These are phyloP conservation scores for Mucor racemosus DNA, from an alignment of 371 early-diverging fungal genomes.

Conservation along the genomic window DNA sequence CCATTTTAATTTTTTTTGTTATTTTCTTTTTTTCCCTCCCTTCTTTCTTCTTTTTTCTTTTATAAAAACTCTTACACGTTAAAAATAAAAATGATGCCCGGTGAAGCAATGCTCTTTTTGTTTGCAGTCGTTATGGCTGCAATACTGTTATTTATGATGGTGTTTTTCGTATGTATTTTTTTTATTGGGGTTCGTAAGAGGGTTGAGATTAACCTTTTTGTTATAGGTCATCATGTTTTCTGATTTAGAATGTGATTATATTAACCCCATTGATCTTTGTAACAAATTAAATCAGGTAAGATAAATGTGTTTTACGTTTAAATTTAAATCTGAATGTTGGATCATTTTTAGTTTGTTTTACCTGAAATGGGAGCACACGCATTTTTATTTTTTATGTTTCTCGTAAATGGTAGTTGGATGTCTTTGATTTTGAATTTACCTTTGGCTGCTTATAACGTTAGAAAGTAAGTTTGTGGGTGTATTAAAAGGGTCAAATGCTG, in stretches of 20 bases:
- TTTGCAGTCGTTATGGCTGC: slow-evolving; percentile 92
- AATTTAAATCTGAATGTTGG: background rate
- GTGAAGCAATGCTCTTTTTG: slow-evolving; percentile 82
- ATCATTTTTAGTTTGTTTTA: slow-evolving; percentile 78
- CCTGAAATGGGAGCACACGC: slow-evolving; percentile 90
- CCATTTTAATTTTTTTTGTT: background rate
- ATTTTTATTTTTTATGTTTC: slow-evolving; percentile 80
- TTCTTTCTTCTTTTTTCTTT: slow-evolving; percentile 17
- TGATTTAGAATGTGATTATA: slow-evolving; percentile 95
- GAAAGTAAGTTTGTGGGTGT: slow-evolving; percentile 66
- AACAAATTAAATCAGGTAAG: slow-evolving; percentile 92
- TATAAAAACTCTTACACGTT: background rate
- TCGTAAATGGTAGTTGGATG: slow-evolving; percentile 88
- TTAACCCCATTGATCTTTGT: slow-evolving; percentile 98
- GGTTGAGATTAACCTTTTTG: background rate
- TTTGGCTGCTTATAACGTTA: slow-evolving; percentile 81
- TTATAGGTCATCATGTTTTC: slow-evolving; percentile 89
- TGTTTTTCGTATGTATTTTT: slow-evolving; percentile 79
- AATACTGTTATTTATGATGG: slow-evolving; percentile 88
- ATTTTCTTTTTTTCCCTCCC: background rate
- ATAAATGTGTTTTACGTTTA: background rate
- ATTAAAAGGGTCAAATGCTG: background rate
- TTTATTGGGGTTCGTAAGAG: background rate
- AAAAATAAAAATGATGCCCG: slow-evolving; percentile 58
- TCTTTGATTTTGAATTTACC: slow-evolving; percentile 86